Base-by-base conservation (phyloP, 2,329 filamentous ascomycete species). In the Fusarium begoniae region DNA sequence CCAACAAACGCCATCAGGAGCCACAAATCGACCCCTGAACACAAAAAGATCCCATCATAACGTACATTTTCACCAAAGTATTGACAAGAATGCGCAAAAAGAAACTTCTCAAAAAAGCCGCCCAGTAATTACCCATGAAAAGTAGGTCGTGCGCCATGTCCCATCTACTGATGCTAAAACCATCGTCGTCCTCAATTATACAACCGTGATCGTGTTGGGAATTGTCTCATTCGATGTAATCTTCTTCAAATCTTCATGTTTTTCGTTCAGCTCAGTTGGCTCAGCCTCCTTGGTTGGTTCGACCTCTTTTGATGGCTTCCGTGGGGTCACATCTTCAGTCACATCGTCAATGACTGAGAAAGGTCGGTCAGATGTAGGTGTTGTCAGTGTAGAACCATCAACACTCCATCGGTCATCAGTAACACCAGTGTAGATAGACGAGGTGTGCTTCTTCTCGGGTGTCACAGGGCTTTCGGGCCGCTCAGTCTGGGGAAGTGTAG, bases 401-500 rank as follows among this genome's bases (percentile, higher is more conserved):
- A 81, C 75, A 70, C 82, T 84, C 78, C 79, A 83, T 48, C 79
- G 78, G 43, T 83, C 81, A 35, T 83, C 82, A 4, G 79, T 83
- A 12, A 74, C 78, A n/a, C 82, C 81, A 18, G 82, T 83, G 60
- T 80, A 83, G 38, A 83, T 78, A 10, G 82, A 84, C 22, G 82
- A 83, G 13, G 80, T 80, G 70, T 82, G 81, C 66, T 82, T 83
- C 68, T 79, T 80, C 6, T 74, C 76, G 15, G 76, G 62, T 17
- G 79, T 78, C 50, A 81, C 78, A 7, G 80, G 80, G 53, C 67
- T 77, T 51, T 82, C 78, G 0, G 73, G 69, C 11, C 76, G 75
- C 41, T 79, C 75, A 37, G 66, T 53, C 35, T 74, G 68, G 22
- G 69, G 74, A 24, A 70, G 60, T n/a, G 26, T 59, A 26, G 66